phyloP scores from a whole-genome alignment of 495 filamentous ascomycete species.

The Penicillium arizonense region DNA sequence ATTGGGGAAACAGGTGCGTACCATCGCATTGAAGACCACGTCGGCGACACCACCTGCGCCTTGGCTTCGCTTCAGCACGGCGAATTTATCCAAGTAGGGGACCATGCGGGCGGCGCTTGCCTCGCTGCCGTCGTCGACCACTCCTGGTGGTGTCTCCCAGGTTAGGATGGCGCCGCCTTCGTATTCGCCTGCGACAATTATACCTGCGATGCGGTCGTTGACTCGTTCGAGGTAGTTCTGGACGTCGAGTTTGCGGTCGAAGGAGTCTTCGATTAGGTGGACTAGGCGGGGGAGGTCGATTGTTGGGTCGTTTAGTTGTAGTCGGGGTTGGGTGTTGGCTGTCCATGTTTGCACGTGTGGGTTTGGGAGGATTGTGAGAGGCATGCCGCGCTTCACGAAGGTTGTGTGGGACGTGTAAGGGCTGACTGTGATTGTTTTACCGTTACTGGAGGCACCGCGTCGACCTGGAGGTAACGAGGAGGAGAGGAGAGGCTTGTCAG shows the following conservation, averaged over 20 bases:
- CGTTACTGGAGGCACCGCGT: slow-evolving; percentile 33
- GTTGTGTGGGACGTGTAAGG: slow-evolving; percentile 55
- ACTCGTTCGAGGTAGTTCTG: slow-evolving; percentile 78
- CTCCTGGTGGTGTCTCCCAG: slow-evolving; percentile 77
- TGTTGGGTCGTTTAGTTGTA: slow-evolving; percentile 70
- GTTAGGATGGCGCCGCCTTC: slow-evolving; percentile 94
- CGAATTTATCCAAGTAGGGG: slow-evolving; percentile 97
- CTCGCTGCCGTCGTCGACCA: slow-evolving; percentile 51
- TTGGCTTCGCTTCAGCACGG: slow-evolving; percentile 83
- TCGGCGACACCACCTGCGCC: slow-evolving; percentile 92
- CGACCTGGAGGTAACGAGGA: slow-evolving; percentile 79
- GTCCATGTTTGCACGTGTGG: slow-evolving; percentile 62
- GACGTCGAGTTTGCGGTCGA: slow-evolving; percentile 79
- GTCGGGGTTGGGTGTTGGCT: slow-evolving; percentile 53
- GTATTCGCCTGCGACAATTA: slow-evolving; percentile 95
- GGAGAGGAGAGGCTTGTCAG: slow-evolving; percentile 88
- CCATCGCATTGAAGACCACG: slow-evolving; percentile 94
- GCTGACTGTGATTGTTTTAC: slow-evolving; percentile 26
- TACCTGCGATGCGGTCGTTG: slow-evolving; percentile 72
- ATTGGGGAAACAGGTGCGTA: slow-evolving; percentile 76
- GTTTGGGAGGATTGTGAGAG: slow-evolving; percentile 77
- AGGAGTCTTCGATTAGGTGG: slow-evolving; percentile 91
- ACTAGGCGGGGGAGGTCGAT: slow-evolving; percentile 82
- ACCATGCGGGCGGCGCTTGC: slow-evolving; percentile 59
- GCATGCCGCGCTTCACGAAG: slow-evolving; percentile 88